A percentile compares a stretch with the other conserved stretches of the same genome.
phyloP scores from a whole-genome alignment of 768 basidiomycete genomes.

The Russula sp. region DNA sequence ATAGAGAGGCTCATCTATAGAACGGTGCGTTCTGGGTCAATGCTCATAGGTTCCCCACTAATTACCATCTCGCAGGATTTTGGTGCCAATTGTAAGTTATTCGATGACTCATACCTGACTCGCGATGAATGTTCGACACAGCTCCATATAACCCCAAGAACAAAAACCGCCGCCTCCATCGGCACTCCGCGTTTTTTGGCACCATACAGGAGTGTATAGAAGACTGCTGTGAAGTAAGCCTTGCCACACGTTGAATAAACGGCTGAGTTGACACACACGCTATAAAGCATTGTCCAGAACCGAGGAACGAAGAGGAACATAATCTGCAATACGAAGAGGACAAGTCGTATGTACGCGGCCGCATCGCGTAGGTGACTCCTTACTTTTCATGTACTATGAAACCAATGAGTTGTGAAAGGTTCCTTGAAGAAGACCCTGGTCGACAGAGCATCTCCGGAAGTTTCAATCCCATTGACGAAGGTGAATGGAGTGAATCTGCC shows the following conservation, averaged over 20 bases:
- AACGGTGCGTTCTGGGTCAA: conserved; percentile 36
- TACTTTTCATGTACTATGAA: not conserved
- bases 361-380: not conserved
- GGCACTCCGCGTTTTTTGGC: conserved; percentile 60
- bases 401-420: conserved; percentile 32
- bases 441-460: conserved; percentile 56
- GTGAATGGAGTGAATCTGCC: conserved; percentile 58
- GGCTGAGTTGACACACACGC: not conserved
- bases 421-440: conserved; percentile 55
- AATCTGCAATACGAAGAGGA: conserved; percentile 49
- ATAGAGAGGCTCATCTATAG: conserved; percentile 54
- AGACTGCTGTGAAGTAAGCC: conserved; percentile 54
- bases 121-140: conserved; percentile 21
- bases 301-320: conserved; percentile 50
- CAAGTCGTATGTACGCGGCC: conserved; percentile 44
- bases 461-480: conserved; percentile 61
- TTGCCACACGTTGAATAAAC: not conserved
- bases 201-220: conserved; percentile 50
- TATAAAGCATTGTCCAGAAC: conserved; percentile 47
- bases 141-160: conserved; percentile 61
- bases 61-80: conserved; percentile 38
- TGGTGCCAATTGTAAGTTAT: conserved; percentile 46
- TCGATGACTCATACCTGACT: not conserved
- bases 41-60: conserved; percentile 10
- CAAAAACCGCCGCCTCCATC: conserved; percentile 52